phyloP scores from a whole-genome alignment of 148 eudicot genomes.

The Silene uniflora region DNA sequence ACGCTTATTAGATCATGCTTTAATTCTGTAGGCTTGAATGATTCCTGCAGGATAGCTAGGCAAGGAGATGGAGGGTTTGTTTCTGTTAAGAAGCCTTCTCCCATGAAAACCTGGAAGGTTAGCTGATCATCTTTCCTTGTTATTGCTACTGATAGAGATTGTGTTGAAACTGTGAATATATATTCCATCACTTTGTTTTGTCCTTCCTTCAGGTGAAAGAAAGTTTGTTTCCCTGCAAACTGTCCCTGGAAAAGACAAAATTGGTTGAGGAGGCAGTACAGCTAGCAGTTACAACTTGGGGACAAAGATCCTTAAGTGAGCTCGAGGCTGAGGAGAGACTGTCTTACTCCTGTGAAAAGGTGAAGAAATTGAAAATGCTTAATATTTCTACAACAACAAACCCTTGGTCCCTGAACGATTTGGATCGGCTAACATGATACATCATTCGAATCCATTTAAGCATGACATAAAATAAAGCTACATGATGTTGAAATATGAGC shows the following conservation, averaged over 20 bases:
- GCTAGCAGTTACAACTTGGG: conserved; percentile 82
- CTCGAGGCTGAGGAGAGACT: conserved; percentile 96
- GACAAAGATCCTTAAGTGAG: conserved; percentile 78
- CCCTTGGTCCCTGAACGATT: too few species aligned
- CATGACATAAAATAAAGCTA: too few species aligned
- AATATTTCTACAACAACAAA: neutral
- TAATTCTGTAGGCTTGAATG: conserved; percentile 9
- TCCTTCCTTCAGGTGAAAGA: conserved; percentile 68
- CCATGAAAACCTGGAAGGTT: conserved; percentile 91
- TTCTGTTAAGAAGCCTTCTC: conserved; percentile 75
- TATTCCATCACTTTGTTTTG: conserved; percentile 2
- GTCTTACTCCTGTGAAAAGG: conserved; percentile 97
- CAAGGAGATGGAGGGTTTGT: conserved; percentile 80
- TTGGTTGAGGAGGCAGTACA: conserved; percentile 81
- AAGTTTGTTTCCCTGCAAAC: conserved; percentile 77
- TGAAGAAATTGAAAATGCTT: conserved; percentile 26
- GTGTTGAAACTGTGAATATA: conserved; percentile 3
- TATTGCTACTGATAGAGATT: conserved; percentile 20
- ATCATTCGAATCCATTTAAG: too few species aligned
- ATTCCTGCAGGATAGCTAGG: conserved; percentile 71
- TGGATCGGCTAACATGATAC: too few species aligned
- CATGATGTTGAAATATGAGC: too few species aligned
- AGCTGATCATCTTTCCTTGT: conserved; percentile 15
- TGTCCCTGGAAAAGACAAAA: conserved; percentile 50
- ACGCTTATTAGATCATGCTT: neutral